Evolutionary conservation across 495 filamentous ascomycete species (phyloP), one percentile per base, ranked within the genome.

Genomic region (Xylaria longipes): DNA sequence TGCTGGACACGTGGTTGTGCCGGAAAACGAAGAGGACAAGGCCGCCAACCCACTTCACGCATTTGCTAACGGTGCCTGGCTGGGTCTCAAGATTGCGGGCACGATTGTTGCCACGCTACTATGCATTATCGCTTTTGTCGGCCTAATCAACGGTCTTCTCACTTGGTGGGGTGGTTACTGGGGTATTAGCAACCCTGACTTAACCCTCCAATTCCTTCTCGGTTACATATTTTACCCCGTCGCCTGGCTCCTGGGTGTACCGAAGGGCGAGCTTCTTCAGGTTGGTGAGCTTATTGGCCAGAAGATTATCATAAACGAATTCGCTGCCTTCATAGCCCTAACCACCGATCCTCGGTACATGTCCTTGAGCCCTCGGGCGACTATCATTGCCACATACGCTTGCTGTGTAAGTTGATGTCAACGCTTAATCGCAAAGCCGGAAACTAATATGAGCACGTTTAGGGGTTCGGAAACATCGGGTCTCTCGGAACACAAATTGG

Each of bases 121-220:
- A 15, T 97, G 93, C 78, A 94, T 97, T 74, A 91, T 97, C 73
- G 92, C 92, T 5, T 87, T 97, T 39, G 83, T 97, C 43, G 90
- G 84, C 17, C 87, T 97, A 5, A 80, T 89, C 63, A 90, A 97
- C 74, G 93, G 91, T 22, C 85, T 97, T 5, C 87, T 97, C 50
- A 91, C 88, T 39, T 97, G 94, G 94, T 97, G 93, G 93, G 94
- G 94, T 69, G 84, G 84, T 17, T 97, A 96, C 78, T 84, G 94
- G 73, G 91, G 91, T 80, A 91, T 96, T 76, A 83, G 87, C 72
- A 80, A 91, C 60, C 89, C 89, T 20, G 81, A 84, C 1, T 82
- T 97, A 65, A 94, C 92, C 12, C 81, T 97, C 63, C 83, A 95
- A 76, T 82, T 95, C 33, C 90, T 97, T 71, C 82, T 97, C 14